These are phyloP conservation scores for Lagerstroemia fauriei DNA, from an alignment of 441 rosid species.

Conservation along the genomic window DNA sequence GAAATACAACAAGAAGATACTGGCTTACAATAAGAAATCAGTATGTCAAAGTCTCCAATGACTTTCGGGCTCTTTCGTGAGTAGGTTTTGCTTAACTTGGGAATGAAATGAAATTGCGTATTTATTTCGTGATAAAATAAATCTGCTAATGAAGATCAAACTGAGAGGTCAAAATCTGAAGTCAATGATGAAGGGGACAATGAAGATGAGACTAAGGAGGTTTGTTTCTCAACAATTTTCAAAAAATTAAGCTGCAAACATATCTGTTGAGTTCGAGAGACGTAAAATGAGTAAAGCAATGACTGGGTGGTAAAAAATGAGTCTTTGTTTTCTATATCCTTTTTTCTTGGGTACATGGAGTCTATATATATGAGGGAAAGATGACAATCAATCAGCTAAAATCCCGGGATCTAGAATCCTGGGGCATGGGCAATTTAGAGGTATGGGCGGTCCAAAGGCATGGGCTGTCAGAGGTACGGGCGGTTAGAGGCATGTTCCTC, in stretches of 20 bases:
- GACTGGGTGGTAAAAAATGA: too few relatives aligned
- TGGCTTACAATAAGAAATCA: conserved; percentile 52
- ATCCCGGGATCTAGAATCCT: too few relatives aligned
- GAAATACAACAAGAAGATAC: conserved; percentile 52
- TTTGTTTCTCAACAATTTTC: conserved; percentile 16
- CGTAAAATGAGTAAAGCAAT: too few relatives aligned
- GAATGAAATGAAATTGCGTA: not conserved
- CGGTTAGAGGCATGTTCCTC: too few relatives aligned
- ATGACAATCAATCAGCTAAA: too few relatives aligned
- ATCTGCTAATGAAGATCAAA: conserved; percentile 49
- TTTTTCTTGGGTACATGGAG: too few relatives aligned
- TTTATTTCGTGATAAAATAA: conserved; percentile 37
- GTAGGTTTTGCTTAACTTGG: not conserved
- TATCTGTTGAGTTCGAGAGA: not conserved
- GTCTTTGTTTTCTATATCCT: too few relatives aligned
- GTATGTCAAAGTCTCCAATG: conserved; percentile 25
- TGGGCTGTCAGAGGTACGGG: too few relatives aligned
- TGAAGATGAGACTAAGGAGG: conserved; percentile 51
- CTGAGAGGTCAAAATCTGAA: conserved; percentile 66
- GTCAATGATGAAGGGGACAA: conserved; percentile 46
- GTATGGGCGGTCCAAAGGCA: too few relatives aligned
- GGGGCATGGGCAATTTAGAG: too few relatives aligned
- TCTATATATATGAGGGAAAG: too few relatives aligned
- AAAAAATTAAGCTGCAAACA: not conserved
- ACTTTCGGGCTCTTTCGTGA: not conserved